These are phyloP conservation scores for Macrolepiota albuminosa DNA, from an alignment of 768 basidiomycete species.

Conservation along the genomic window DNA sequence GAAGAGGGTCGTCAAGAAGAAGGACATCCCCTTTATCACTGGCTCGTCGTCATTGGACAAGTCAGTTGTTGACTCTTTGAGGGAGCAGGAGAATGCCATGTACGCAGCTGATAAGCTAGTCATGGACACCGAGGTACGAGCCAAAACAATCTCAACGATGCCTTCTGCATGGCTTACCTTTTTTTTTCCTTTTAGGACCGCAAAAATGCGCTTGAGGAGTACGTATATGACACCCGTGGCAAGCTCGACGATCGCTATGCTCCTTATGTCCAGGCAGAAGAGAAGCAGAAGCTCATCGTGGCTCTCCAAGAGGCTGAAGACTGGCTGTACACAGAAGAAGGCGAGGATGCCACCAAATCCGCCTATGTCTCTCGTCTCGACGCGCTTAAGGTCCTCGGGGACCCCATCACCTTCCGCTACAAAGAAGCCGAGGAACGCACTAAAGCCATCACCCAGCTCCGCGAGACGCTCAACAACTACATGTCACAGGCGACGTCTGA, in stretches of 20 bases:
- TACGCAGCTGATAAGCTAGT: slow-evolving; percentile 92
- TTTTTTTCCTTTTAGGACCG: slow-evolving; percentile 56
- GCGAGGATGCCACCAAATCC: slow-evolving; percentile 92
- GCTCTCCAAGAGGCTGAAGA: slow-evolving; percentile 81
- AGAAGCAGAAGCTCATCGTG: slow-evolving; percentile 72
- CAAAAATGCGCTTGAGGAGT: slow-evolving; percentile 98
- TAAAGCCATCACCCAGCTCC: slow-evolving; percentile 64
- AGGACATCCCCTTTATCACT: slow-evolving; percentile 70
- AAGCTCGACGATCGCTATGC: slow-evolving; percentile 91
- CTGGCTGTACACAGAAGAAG: slow-evolving; percentile 98
- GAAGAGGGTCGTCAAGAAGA: slow-evolving; percentile 83
- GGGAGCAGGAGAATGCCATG: slow-evolving; percentile 87
- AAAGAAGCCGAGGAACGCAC: slow-evolving; percentile 81
- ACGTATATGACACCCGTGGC: slow-evolving; percentile 91
- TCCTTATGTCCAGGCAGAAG: slow-evolving; percentile 62
- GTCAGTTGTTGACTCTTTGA: slow-evolving; percentile 54
- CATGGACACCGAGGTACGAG: slow-evolving; percentile 88
- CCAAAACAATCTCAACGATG: background rate
- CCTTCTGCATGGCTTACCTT: background rate
- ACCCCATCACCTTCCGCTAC: slow-evolving; percentile 81
- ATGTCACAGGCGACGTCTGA: slow-evolving; percentile 73
- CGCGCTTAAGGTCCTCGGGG: slow-evolving; percentile 77
- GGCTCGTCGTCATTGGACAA: slow-evolving; percentile 63
- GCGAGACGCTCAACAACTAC: slow-evolving; percentile 87
- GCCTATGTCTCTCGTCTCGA: slow-evolving; percentile 87